Conservation (phyloP, 768 basidiomycete genomes). For the Rhizopogon sp. region DNA sequence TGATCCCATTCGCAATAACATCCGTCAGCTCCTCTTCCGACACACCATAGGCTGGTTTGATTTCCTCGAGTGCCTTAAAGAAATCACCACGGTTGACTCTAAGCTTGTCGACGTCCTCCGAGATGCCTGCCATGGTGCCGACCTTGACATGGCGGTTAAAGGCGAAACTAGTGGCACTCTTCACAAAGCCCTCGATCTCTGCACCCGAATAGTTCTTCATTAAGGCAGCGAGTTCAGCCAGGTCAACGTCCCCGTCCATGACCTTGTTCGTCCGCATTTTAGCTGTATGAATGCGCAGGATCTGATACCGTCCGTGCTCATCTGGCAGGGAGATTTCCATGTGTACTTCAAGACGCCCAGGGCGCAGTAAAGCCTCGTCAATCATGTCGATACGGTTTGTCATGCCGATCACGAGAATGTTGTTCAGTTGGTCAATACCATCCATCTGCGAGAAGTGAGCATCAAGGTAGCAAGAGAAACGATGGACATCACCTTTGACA, state of each 20-base stretch:
- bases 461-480: neutral
- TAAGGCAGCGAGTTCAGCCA: constrained; percentile 69
- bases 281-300: constrained; percentile 89
- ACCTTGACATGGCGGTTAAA: constrained; percentile 98
- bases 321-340: constrained; percentile 99
- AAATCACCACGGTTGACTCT: constrained; percentile 86
- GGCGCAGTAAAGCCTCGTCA: constrained; percentile 94
- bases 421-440: constrained; percentile 97
- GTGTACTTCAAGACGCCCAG: constrained; percentile 97
- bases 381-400: constrained; percentile 99
- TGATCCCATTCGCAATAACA: constrained; percentile 95
- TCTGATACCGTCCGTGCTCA: constrained; percentile 87
- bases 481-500: constrained; percentile 76
- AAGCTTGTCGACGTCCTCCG: constrained; percentile 91
- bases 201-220: constrained; percentile 99
- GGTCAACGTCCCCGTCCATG: constrained; percentile 82
- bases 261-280: constrained; percentile 93
- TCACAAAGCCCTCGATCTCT: constrained; percentile 92
- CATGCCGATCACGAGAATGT: constrained; percentile 99
- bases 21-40: constrained; percentile 92
- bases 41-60: constrained; percentile 95
- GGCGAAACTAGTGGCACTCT: constrained; percentile 97
- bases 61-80: constrained; percentile 85
- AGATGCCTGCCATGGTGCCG: constrained; percentile 95
- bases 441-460: constrained; percentile 69